These are phyloP conservation scores for Lipomyces chichibuensis DNA, from an alignment of 805 yeast genomes.

Conservation along the genomic window DNA sequence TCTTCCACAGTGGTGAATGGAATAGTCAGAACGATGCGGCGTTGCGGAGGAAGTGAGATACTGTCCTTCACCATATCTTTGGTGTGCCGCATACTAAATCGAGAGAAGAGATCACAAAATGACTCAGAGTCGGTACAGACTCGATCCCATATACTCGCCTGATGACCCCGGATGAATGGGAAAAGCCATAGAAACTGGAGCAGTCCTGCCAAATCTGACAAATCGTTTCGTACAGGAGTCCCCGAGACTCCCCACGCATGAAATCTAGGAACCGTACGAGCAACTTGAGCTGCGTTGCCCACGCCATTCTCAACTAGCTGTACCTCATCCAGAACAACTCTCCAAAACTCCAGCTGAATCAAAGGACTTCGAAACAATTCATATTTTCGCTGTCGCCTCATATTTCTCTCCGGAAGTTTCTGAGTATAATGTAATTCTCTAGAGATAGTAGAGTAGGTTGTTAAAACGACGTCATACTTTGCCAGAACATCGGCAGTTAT, in stretches of 20 bases:
- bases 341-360: slow-evolving; percentile 80
- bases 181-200: slow-evolving; percentile 64
- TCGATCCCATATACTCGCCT: slow-evolving; percentile 50
- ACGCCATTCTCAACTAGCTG: slow-evolving; percentile 82
- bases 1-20: slow-evolving; percentile 84
- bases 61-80: slow-evolving; percentile 80
- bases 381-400: slow-evolving; percentile 37
- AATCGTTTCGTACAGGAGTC: slow-evolving; percentile 74
- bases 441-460: slow-evolving; percentile 73
- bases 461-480: slow-evolving; percentile 74
- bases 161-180: slow-evolving; percentile 58
- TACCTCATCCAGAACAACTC: slow-evolving; percentile 90
- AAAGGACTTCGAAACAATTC: slow-evolving; percentile 61
- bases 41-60: slow-evolving; percentile 77
- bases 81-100: slow-evolving; percentile 74
- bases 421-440: slow-evolving; percentile 81
- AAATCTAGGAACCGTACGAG: slow-evolving; percentile 74
- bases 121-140: slow-evolving; percentile 47
- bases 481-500: slow-evolving; percentile 57
- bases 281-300: slow-evolving; percentile 78
- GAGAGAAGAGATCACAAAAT: slow-evolving; percentile 56
- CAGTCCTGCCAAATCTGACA: slow-evolving; percentile 71
- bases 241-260: slow-evolving; percentile 99
- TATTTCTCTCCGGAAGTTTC: slow-evolving; percentile 56
- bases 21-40: slow-evolving; percentile 65